phyloP scores from a whole-genome alignment of 2,329 filamentous ascomycete genomes.

The Capronia americana region DNA sequence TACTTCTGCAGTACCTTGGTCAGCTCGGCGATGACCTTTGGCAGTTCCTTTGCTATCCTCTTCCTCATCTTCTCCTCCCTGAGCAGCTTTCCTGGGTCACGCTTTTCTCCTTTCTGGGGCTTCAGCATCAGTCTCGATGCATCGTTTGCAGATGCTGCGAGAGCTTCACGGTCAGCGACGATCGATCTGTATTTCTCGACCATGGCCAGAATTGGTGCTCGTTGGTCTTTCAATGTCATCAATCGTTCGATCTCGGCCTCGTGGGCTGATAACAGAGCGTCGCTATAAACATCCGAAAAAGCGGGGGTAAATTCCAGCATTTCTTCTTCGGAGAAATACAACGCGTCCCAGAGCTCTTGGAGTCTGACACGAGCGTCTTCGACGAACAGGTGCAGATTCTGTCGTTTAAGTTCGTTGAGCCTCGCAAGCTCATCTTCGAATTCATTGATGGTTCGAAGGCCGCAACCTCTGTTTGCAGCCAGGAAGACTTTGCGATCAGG shows the following conservation, averaged over 20 bases:
- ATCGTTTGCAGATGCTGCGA: slow-evolving; percentile 90
- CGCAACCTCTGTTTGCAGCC: slow-evolving; percentile 86
- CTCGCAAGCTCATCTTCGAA: slow-evolving; percentile 88
- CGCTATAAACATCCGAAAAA: slow-evolving; percentile 96
- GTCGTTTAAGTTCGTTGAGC: slow-evolving; percentile 88
- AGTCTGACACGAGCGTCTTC: slow-evolving; percentile 90
- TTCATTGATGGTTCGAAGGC: slow-evolving; percentile 90
- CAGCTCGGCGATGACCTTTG: slow-evolving; percentile 86
- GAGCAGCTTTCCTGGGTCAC: slow-evolving; percentile 90
- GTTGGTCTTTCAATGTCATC: slow-evolving; percentile 82
- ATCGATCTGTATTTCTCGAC: slow-evolving; percentile 84
- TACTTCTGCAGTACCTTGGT: slow-evolving; percentile 80
- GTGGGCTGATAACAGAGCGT: slow-evolving; percentile 91
- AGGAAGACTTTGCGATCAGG: slow-evolving; percentile 84
- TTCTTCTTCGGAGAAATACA: slow-evolving; percentile 97
- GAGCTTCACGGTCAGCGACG: slow-evolving; percentile 83
- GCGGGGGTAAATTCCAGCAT: slow-evolving; percentile 98
- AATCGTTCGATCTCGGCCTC: slow-evolving; percentile 87
- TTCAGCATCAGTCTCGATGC: slow-evolving; percentile 91
- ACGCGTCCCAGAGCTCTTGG: slow-evolving; percentile 90
- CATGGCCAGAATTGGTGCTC: slow-evolving; percentile 79
- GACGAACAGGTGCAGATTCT: slow-evolving; percentile 94
- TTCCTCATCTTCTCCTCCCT: slow-evolving; percentile 99
- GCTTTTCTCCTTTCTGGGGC: slow-evolving; percentile 89
- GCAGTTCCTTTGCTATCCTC: slow-evolving; percentile 92